Evolutionary conservation across 345 rosid species (phyloP).

Genomic region (Lumnitzera littorea): DNA sequence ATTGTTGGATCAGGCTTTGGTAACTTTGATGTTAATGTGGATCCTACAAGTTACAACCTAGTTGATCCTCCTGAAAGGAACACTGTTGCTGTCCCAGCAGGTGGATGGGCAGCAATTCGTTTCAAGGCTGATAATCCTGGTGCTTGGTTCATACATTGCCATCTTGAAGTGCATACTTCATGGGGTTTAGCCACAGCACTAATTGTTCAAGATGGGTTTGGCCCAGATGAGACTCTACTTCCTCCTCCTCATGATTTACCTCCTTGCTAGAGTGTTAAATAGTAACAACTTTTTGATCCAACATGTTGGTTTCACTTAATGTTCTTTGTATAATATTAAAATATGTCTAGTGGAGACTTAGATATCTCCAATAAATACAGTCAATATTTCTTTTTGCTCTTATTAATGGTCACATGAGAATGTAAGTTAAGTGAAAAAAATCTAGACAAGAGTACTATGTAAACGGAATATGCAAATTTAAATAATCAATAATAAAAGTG

Average conservation of each 20-base stretch:
- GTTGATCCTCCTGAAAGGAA: constrained; percentile 63
- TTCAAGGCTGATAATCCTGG: constrained; percentile 64
- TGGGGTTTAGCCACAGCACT: constrained; percentile 67
- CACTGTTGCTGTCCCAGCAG: constrained; percentile 53
- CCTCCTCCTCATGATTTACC: constrained; percentile 60
- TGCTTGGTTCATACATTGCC: constrained; percentile 74
- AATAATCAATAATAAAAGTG: too few species aligned
- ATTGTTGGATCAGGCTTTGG: constrained; percentile 59
- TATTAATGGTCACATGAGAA: too few species aligned
- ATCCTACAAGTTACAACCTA: constrained; percentile 41
- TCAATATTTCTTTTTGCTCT: too few species aligned
- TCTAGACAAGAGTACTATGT: too few species aligned
- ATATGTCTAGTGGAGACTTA: too few species aligned
- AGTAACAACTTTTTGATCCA: neutral
- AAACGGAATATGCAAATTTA: too few species aligned
- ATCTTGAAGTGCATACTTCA: constrained; percentile 44
- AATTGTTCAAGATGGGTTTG: constrained; percentile 36
- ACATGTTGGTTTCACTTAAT: neutral
- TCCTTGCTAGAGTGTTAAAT: constrained; percentile 18
- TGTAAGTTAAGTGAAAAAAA: too few species aligned
- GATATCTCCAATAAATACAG: too few species aligned
- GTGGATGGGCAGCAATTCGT: constrained; percentile 70
- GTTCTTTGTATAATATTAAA: too few species aligned
- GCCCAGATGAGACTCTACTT: constrained; percentile 23
- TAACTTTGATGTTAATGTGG: constrained; percentile 33